A percentile compares a stretch with the other conserved stretches of the same genome.
phyloP scores from a whole-genome alignment of 192 early-diverging fungal species.

The Entomortierella beljakovae region DNA sequence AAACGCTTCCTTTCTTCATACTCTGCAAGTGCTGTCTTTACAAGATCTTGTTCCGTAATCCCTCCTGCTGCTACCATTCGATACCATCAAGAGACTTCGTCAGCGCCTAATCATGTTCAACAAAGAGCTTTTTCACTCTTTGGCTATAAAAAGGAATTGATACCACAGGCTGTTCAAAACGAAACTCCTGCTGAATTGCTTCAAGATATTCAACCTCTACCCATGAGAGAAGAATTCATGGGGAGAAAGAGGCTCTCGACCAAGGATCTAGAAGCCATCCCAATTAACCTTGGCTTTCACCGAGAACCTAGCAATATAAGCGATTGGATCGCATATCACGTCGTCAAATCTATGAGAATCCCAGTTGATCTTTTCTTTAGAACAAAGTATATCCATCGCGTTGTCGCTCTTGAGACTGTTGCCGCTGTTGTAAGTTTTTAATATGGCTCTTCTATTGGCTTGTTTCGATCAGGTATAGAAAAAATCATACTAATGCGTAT shows the following conservation, averaged over 20 bases:
- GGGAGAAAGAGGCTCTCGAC: conserved; percentile 62
- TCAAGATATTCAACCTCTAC: conserved; percentile 50
- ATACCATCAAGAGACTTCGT: conserved; percentile 17
- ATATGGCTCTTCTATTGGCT: not conserved
- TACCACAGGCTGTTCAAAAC: conserved; percentile 41
- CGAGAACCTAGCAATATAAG: conserved; percentile 63
- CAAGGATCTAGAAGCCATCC: conserved; percentile 68
- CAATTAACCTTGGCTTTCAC: conserved; percentile 71
- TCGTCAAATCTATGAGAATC: conserved; percentile 72
- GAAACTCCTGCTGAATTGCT: conserved; percentile 27
- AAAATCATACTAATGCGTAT: too few species aligned
- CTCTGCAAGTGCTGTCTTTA: not conserved
- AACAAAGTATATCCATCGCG: conserved; percentile 81
- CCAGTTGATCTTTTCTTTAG: conserved; percentile 79
- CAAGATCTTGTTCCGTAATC: conserved; percentile 34
- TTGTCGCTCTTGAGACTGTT: conserved; percentile 83
- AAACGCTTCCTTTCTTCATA: conserved; percentile 17
- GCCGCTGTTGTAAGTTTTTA: conserved; percentile 62
- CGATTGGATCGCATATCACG: conserved; percentile 73
- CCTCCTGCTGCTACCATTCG: conserved; percentile 36
- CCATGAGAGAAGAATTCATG: conserved; percentile 74
- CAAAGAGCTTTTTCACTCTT: conserved; percentile 31
- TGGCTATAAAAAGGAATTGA: not conserved
- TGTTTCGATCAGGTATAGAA: too few species aligned
- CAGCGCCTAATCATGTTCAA: conserved; percentile 3